A percentile compares a stretch with the other conserved stretches of the same genome.
phyloP scores from a whole-genome alignment of 2,329 filamentous ascomycete species.

The Phyllosticta citriasiana region DNA sequence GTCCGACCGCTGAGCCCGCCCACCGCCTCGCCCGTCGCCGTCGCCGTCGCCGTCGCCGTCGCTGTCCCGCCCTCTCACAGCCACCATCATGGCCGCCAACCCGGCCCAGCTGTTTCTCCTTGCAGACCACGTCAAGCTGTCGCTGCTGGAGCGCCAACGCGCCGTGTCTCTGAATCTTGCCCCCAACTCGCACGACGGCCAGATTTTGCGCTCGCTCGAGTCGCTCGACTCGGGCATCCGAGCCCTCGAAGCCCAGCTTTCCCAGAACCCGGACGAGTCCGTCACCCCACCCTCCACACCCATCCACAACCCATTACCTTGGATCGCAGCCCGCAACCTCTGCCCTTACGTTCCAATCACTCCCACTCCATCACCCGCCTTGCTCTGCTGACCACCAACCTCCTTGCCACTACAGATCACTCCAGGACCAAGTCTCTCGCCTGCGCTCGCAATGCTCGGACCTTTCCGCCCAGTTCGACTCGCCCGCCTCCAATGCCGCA shows the following conservation, averaged over 20 bases:
- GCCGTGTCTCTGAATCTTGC: conserved; percentile 72
- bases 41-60: neutral
- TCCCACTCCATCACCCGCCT: neutral
- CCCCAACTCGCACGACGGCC: conserved; percentile 71
- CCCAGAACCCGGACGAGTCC: conserved; percentile 48
- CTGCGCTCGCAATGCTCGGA: conserved; percentile 68
- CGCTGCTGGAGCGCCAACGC: conserved; percentile 81
- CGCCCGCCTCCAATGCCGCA: conserved; percentile 37
- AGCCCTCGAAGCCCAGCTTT: conserved; percentile 53
- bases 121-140: conserved; percentile 94
- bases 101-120: conserved; percentile 76
- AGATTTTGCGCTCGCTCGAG: conserved; percentile 80
- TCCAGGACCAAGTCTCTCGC: conserved; percentile 55
- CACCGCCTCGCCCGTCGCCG: neutral
- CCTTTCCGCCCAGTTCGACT: conserved; percentile 70
- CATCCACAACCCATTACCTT: neutral
- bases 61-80: conserved; percentile 13
- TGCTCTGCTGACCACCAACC: conserved; percentile 14
- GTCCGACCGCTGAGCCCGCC: neutral
- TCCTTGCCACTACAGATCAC: conserved; percentile 25
- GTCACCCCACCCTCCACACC: conserved; percentile 9
- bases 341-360: conserved; percentile 7
- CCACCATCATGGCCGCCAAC: conserved; percentile 33
- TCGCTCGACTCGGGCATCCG: conserved; percentile 75
- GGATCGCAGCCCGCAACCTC: neutral